phyloP scores from a whole-genome alignment of 257 asterid species.

The Linaria vulgaris region DNA sequence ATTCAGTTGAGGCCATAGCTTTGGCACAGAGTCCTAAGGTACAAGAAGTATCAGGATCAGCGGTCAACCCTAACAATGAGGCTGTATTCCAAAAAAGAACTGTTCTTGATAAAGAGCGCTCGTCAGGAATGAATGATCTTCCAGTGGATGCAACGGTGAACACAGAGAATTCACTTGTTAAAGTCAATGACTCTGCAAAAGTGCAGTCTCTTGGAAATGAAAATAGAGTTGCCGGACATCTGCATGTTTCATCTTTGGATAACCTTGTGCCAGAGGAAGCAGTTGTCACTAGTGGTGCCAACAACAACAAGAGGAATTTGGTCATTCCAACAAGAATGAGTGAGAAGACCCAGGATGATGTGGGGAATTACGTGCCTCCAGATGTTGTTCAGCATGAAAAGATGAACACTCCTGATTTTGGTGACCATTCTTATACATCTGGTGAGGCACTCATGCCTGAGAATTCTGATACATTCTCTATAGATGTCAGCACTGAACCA shows the following conservation, averaged over 20 bases:
- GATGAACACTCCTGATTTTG: conserved; percentile 36
- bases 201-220: conserved; percentile 43
- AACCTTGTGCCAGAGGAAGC: conserved; percentile 40
- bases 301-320: conserved; percentile 33
- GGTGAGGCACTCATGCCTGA: conserved; percentile 36
- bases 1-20: conserved; percentile 37
- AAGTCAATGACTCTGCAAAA: conserved; percentile 43
- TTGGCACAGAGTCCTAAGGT: conserved; percentile 36
- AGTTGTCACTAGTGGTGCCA: conserved; percentile 34
- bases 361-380: conserved; percentile 33
- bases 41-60: conserved; percentile 38
- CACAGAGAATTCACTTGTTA: conserved; percentile 48
- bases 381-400: conserved; percentile 42
- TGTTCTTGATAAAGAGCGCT: conserved; percentile 43
- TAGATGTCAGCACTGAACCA: conserved; percentile 47
- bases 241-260: conserved; percentile 30
- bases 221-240: conserved; percentile 37
- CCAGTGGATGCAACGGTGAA: conserved; percentile 46
- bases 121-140: conserved; percentile 40
- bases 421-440: conserved; percentile 34
- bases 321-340: conserved; percentile 33
- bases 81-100: conserved; percentile 38
- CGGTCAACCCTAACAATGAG: conserved; percentile 40
- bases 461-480: conserved; percentile 37
- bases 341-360: conserved; percentile 45